A percentile compares a stretch with the other conserved stretches of the same genome.
Evolutionary conservation across 2,329 filamentous ascomycete genomes (phyloP).

Genomic region (Helicocarpus griseus): DNA sequence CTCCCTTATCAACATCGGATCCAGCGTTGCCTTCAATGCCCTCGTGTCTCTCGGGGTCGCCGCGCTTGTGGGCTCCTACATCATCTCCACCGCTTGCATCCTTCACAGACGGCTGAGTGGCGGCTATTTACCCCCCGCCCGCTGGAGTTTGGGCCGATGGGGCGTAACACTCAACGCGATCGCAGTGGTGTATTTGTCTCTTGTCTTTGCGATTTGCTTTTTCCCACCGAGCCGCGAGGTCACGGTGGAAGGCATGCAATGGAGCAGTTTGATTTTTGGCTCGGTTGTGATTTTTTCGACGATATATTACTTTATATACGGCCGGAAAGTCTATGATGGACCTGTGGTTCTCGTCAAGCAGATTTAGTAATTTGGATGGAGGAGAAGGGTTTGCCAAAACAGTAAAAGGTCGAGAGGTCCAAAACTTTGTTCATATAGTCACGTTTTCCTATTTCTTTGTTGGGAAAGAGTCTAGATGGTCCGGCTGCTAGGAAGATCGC

Average conservation of each 20-base stretch:
- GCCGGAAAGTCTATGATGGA: slow-evolving; percentile 32
- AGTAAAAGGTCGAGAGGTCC: no score
- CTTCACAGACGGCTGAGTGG: slow-evolving; percentile 32
- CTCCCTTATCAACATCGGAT: slow-evolving; percentile 44
- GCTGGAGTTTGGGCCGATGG: slow-evolving; percentile 37
- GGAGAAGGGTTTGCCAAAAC: no score
- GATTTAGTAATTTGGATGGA: no score
- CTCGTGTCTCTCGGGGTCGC: slow-evolving; percentile 35
- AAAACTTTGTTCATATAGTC: no score
- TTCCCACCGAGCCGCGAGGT: slow-evolving; percentile 32
- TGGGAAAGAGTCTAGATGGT: no score
- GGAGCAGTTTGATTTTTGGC: slow-evolving; percentile 38
- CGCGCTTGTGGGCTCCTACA: slow-evolving; percentile 34
- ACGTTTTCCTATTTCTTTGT: no score
- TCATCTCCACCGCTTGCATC: slow-evolving; percentile 39
- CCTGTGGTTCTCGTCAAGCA: slow-evolving; percentile 29
- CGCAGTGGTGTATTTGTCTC: slow-evolving; percentile 29
- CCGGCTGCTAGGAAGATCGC: no score
- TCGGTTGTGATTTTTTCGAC: slow-evolving; percentile 35
- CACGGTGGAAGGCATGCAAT: slow-evolving; percentile 36
- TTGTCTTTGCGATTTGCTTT: slow-evolving; percentile 36
- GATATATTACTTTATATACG: slow-evolving; percentile 33
- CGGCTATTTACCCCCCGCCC: slow-evolving; percentile 33
- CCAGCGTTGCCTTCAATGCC: slow-evolving; percentile 34
- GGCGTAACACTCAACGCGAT: slow-evolving; percentile 37